Evolutionary conservation across 2,329 filamentous ascomycete species (phyloP), one percentile per base, ranked within the genome.

Genomic region (Clonostachys rhizophaga): DNA sequence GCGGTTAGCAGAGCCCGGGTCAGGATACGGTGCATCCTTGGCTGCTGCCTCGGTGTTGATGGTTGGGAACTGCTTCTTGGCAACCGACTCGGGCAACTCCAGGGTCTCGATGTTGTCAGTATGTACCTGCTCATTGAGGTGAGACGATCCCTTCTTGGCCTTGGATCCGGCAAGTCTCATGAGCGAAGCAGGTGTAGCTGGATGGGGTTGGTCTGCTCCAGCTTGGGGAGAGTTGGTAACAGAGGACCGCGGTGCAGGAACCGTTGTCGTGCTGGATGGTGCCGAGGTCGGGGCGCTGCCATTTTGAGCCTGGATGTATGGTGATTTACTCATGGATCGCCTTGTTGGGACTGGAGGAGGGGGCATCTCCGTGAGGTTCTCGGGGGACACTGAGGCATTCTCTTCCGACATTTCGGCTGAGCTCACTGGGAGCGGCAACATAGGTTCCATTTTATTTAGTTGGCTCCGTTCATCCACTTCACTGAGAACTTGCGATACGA

Each of bases 141-240:
- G 14, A n/a, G 36, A 39, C 20, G 68, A 62, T 54, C 63, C 55
- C 47, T 72, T 74, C 52, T 77, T 78, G 45, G 70, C 65, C 55
- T 72, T 72, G 57, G 78, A 78, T 24, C 77, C 74, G 5, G 75
- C 76, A 40, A 92, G 74, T 57, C 83, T 86, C 87, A 96, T 96
- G 49, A 96, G 69, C 7, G 91, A 95, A 9, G 91, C 89, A 1
- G 91, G 91, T 1, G 91, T 95, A 2, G 89, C 91, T 11, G 89
- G 88, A 45, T 83, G 81, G 55, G 69, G 71, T 45, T 71, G 72
- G 18, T 67, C 57, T 10, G 45, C 47, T 34, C 59, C 60, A 16
- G 51, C 49, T 5, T 59, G 57, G 49, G 50, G 51, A 40, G 40
- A 36, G 18, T 45, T 43, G 43, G 40, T 14, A 43, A 40, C 11